Percentiles rank a stretch among this genome's conserved stretches.
Evolutionary conservation across 768 basidiomycete species (phyloP).

Genomic region (Lactifluus volemus): DNA sequence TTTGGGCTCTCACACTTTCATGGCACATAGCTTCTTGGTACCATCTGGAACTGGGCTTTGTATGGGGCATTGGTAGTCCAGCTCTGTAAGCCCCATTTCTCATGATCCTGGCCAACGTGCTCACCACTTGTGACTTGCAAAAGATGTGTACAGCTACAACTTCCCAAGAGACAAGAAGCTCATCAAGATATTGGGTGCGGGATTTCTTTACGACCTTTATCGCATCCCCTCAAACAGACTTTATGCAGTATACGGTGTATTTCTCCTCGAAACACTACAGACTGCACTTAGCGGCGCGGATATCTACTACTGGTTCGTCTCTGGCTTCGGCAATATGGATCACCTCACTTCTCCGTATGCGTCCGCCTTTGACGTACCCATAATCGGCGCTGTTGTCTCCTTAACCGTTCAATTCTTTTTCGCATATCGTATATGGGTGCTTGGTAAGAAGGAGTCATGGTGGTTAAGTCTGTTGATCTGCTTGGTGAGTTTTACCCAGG

Average conservation of each 20-base stretch:
- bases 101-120: background rate
- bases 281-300: slow-evolving; percentile 23
- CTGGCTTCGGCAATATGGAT: slow-evolving; percentile 26
- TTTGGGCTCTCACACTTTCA: background rate
- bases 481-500: background rate
- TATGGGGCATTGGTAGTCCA: slow-evolving; percentile 26
- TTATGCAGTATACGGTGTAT: slow-evolving; percentile 23
- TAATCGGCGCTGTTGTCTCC: slow-evolving; percentile 24
- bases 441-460: background rate
- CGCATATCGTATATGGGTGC: slow-evolving; percentile 25
- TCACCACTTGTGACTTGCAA: background rate
- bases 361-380: slow-evolving; percentile 23
- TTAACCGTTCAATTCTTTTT: slow-evolving; percentile 27
- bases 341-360: slow-evolving; percentile 19
- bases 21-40: background rate
- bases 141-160: slow-evolving; percentile 14
- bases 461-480: background rate
- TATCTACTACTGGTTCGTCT: slow-evolving; percentile 25
- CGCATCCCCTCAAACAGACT: background rate
- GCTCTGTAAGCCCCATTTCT: slow-evolving; percentile 21
- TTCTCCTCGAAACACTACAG: slow-evolving; percentile 23
- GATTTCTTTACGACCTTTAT: background rate
- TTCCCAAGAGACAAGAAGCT: background rate
- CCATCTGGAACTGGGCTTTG: slow-evolving; percentile 23
- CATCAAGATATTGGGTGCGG: slow-evolving; percentile 3